These are phyloP conservation scores for Viola odorata DNA, from an alignment of 345 rosid species.

Conservation along the genomic window DNA sequence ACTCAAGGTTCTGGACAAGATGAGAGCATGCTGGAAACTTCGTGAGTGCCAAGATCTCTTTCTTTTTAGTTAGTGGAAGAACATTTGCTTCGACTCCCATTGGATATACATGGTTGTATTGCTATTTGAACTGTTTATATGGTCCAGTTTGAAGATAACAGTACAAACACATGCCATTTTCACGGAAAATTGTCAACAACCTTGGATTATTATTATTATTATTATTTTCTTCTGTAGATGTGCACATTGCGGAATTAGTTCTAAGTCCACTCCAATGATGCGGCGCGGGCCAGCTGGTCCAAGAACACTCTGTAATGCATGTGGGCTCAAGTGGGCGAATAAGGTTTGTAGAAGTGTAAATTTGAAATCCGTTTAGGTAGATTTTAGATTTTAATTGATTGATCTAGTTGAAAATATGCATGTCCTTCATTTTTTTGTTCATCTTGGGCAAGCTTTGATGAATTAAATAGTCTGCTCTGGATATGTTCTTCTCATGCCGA, in stretches of 20 bases:
- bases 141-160: not conserved
- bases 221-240: constrained; percentile 21
- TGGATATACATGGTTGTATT: not conserved
- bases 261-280: constrained; percentile 43
- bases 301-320: constrained; percentile 38
- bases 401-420: not conserved
- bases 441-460: not conserved
- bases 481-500: not conserved
- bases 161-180: not conserved
- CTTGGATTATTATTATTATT: not conserved
- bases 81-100: not conserved
- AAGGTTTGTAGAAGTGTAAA: constrained; percentile 14
- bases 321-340: constrained; percentile 48
- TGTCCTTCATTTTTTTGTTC: not conserved
- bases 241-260: constrained; percentile 36
- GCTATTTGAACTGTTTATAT: not conserved
- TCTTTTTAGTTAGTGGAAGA: not conserved
- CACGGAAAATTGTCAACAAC: not conserved
- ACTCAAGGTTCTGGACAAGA: constrained; percentile 30
- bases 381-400: not conserved
- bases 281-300: constrained; percentile 46
- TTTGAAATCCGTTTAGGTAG: not conserved
- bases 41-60: constrained; percentile 19
- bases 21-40: constrained; percentile 30
- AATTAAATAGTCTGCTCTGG: not conserved